A percentile compares a stretch with the other conserved stretches of the same genome.
Evolutionary conservation across 331 rosid genomes (phyloP).

Genomic region (Cydonia oblonga): DNA sequence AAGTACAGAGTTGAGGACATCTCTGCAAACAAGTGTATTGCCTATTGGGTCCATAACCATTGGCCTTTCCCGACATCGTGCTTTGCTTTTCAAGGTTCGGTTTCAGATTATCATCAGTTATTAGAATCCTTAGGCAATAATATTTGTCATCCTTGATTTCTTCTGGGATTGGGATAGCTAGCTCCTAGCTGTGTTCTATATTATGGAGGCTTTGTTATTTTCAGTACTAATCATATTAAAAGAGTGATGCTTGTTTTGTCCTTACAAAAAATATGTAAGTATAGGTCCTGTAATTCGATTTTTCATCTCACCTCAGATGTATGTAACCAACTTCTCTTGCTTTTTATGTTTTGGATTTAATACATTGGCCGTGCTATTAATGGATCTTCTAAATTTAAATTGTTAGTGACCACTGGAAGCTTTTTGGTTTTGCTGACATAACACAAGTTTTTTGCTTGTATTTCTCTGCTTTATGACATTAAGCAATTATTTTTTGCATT

Average conservation of each 20-base stretch:
- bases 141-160: neutral
- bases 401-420: neutral
- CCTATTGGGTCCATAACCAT: conserved; percentile 85
- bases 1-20: conserved; percentile 66
- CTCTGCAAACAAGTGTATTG: conserved; percentile 68
- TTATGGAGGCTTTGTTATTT: neutral
- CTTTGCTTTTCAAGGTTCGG: conserved; percentile 93
- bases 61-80: conserved; percentile 97
- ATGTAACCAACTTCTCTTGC: neutral
- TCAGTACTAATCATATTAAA: neutral
- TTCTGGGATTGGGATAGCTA: neutral
- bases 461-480: neutral
- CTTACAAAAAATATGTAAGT: neutral
- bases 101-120: conserved; percentile 1
- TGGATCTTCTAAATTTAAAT: neutral
- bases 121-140: neutral
- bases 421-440: neutral
- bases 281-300: neutral
- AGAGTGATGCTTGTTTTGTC: neutral
- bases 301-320: neutral
- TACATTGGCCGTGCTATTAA: neutral
- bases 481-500: neutral
- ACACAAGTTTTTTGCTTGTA: neutral
- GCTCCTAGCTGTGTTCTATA: neutral
- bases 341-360: neutral